Evolutionary conservation across 2,329 filamentous ascomycete genomes (phyloP).

Genomic region (Grosmannia huntii): DNA sequence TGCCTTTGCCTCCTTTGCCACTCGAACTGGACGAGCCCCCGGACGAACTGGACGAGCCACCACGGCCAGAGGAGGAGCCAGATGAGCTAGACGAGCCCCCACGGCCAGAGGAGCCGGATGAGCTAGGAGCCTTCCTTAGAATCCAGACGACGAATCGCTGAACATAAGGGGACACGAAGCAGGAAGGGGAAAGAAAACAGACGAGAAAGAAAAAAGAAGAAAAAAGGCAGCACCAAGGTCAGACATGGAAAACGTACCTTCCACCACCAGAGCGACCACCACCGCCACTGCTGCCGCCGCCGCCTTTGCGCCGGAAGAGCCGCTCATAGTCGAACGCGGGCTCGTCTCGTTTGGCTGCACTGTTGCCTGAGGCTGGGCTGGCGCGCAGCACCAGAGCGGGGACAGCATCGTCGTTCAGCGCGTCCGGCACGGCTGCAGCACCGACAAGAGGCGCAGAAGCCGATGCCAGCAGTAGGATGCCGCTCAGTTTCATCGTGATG

Average conservation of each 20-base stretch:
- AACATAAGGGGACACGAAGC: background rate
- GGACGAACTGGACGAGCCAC: background rate
- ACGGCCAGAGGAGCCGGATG: too few species aligned
- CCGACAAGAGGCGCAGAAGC: conserved; percentile 9
- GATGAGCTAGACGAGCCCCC: too few species aligned
- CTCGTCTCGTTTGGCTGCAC: background rate
- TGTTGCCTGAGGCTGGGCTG: background rate
- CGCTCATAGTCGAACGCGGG: conserved; percentile 6
- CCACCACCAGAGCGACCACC: conserved; percentile 17
- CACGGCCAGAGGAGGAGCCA: background rate
- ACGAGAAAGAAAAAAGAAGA: background rate
- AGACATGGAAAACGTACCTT: background rate
- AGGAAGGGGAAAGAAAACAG: background rate
- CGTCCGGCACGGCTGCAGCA: conserved; percentile 14
- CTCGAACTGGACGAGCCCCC: background rate
- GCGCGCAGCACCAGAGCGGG: background rate
- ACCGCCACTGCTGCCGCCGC: conserved; percentile 17
- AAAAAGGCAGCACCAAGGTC: background rate
- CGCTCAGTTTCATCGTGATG: conserved; percentile 6
- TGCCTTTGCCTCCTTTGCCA: conserved; percentile 4
- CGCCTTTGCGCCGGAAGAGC: conserved; percentile 48
- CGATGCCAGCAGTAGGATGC: conserved; percentile 5
- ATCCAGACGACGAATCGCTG: background rate
- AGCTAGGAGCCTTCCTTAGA: background rate
- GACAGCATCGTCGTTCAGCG: background rate